Evolutionary conservation across 257 asterid genomes (phyloP).

Genomic region (Knoxia roxburghii): DNA sequence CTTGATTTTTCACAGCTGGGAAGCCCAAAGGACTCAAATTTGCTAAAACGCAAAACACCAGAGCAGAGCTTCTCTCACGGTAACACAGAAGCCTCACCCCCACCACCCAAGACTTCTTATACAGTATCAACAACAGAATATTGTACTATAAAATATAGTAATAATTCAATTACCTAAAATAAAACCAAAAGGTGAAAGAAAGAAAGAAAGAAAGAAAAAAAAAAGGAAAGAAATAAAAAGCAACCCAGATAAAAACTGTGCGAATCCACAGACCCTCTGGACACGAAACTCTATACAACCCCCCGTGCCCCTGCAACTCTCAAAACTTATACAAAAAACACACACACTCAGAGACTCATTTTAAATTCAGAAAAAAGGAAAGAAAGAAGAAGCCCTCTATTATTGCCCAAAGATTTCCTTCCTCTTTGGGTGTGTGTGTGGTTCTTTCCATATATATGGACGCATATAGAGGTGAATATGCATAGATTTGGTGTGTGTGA

Average conservation of each 20-base stretch:
- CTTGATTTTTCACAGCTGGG: constrained; percentile 22
- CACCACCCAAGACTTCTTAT: constrained; percentile 12
- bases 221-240: background rate
- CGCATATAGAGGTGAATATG: background rate
- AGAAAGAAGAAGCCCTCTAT: background rate
- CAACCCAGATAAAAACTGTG: constrained; percentile 4
- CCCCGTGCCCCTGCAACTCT: constrained; percentile 15
- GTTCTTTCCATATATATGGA: constrained; percentile 1
- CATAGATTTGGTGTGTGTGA: constrained; percentile 17
- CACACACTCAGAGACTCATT: background rate
- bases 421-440: background rate
- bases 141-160: background rate
- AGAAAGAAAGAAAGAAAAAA: background rate
- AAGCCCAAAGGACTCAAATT: background rate
- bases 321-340: constrained; percentile 4
- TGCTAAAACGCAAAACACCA: background rate
- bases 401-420: background rate
- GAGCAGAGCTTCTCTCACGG: background rate
- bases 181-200: background rate
- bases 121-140: constrained; percentile 1
- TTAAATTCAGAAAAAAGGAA: background rate
- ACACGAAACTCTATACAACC: constrained; percentile 16
- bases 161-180: background rate
- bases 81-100: constrained; percentile 10
- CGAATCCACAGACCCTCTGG: constrained; percentile 9